Evolutionary conservation across 192 early-diverging fungal species (phyloP), one percentile per base, ranked within the genome.

Genomic region (Coemansia sp.): DNA sequence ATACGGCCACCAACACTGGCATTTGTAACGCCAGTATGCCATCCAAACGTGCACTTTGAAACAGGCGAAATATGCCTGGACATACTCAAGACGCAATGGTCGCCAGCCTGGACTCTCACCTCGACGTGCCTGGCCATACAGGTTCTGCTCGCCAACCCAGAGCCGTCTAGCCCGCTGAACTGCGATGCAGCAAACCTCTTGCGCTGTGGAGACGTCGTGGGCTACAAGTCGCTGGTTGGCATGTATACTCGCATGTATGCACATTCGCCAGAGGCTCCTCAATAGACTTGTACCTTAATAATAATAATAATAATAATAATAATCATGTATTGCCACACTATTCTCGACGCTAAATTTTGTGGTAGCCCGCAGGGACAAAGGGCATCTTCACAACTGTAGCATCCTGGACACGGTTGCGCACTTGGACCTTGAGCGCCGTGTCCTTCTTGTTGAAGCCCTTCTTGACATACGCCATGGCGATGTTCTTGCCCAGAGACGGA

Each of bases 61-160:
- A 96, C 94, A 0, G 97, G 97, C 20, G 95, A 98, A 76, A 98
- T 99, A 64, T 99, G 97, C 66, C 85, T 99, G 63, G 97, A 99
- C 84, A 89, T 99, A 41, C 86, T 99, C 42, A 96, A 95, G 70
- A 86, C 92, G 31, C 92, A 91, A 63, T 99, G 97, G 97, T 92
- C 92, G 42, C 97, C 97, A 11, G 92, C 95, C 18, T 99, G 95
- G 95, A 98, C 95, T 40, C 88, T 99, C 20, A 82, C 92, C 41
- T 93, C 94, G 5, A 90, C 93, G 0, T 90, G 93, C 65, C 70
- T 93, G 38, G 96, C 96, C 38, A 91, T 99, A 31, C 88, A 87
- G 27, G 86, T 93, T 33, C 86, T 98, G 41, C 77, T 98, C n/a
- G 88, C 88, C 52, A 88, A 89, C 61, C 97, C 97, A 16, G 95